phyloP scores from a whole-genome alignment of 1,139 yeast genomes.

The Geotrichum histeridarum region DNA sequence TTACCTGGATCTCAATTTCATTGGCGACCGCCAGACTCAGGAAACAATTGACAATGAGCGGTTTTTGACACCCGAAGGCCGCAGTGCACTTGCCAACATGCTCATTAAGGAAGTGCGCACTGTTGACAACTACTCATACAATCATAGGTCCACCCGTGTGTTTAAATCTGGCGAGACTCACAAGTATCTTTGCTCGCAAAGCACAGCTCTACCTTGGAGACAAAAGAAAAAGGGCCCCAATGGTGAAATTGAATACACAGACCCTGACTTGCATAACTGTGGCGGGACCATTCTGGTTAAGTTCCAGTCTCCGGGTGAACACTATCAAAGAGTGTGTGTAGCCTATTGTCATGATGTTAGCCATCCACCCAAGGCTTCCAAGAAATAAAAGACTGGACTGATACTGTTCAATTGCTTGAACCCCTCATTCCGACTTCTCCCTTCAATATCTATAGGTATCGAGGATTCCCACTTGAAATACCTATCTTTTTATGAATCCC shows the following conservation, averaged over 20 bases:
- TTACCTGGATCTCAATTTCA: slow-evolving; percentile 13
- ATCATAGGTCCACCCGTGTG: slow-evolving; percentile 17
- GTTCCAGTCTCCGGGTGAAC: slow-evolving; percentile 16
- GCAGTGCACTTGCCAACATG: slow-evolving; percentile 15
- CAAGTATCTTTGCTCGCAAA: slow-evolving; percentile 19
- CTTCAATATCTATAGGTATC: background rate
- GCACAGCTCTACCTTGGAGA: slow-evolving; percentile 17
- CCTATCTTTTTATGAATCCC: background rate
- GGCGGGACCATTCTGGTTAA: slow-evolving; percentile 18
- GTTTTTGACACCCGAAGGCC: slow-evolving; percentile 16
- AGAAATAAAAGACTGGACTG: background rate
- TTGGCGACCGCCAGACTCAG: slow-evolving; percentile 12
- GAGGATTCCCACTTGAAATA: background rate
- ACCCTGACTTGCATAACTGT: slow-evolving; percentile 16
- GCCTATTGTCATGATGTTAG: slow-evolving; percentile 19
- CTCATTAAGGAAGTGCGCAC: slow-evolving; percentile 10
- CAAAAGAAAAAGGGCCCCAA: slow-evolving; percentile 16
- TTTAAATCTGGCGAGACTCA: slow-evolving; percentile 19
- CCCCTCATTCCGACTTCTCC: background rate
- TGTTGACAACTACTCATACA: slow-evolving; percentile 16
- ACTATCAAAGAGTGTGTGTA: slow-evolving; percentile 16
- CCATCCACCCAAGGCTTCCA: slow-evolving; percentile 14
- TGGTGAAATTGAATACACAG: slow-evolving; percentile 10
- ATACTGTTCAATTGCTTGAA: too few relatives aligned
- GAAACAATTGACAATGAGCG: slow-evolving; percentile 10